phyloP scores from a whole-genome alignment of 2,329 filamentous ascomycete species.

The Trichoderma semiorbis region DNA sequence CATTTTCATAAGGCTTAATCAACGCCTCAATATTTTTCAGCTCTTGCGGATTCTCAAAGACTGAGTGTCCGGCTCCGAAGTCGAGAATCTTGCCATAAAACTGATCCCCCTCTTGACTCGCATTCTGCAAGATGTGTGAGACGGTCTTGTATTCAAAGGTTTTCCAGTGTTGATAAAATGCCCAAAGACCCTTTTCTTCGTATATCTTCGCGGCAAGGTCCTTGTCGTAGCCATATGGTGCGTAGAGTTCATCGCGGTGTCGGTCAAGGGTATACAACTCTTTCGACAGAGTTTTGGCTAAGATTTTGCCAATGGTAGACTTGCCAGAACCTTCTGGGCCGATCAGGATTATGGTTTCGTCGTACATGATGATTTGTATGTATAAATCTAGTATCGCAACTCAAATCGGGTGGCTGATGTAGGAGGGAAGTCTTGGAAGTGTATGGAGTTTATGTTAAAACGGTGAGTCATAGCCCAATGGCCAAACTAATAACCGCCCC shows the following conservation, averaged over 20 bases:
- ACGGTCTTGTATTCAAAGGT: not conserved
- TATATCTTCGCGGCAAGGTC: not conserved
- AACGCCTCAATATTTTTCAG: not conserved
- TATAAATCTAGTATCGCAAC: no score
- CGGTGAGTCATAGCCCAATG: not conserved
- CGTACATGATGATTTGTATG: not conserved
- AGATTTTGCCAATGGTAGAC: conserved; percentile 12
- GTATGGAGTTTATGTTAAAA: not conserved
- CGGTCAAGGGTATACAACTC: conserved; percentile 17
- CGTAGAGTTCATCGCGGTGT: conserved; percentile 17
- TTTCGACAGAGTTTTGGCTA: not conserved
- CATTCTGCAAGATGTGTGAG: not conserved
- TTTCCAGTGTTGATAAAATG: conserved; percentile 5
- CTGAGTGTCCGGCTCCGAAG: conserved; percentile 17
- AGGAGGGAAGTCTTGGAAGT: accelerated
- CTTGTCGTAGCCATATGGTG: conserved; percentile 14
- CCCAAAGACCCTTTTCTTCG: not conserved
- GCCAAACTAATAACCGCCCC: not conserved
- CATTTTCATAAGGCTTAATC: not conserved
- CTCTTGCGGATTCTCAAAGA: conserved; percentile 8
- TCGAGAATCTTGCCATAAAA: conserved; percentile 17
- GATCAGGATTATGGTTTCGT: conserved; percentile 9
- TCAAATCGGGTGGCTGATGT: not conserved
- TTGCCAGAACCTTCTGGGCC: conserved; percentile 19
- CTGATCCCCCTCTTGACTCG: not conserved